Evolutionary conservation across 2,329 filamentous ascomycete genomes (phyloP).

Genomic region (Claviceps sp.): DNA sequence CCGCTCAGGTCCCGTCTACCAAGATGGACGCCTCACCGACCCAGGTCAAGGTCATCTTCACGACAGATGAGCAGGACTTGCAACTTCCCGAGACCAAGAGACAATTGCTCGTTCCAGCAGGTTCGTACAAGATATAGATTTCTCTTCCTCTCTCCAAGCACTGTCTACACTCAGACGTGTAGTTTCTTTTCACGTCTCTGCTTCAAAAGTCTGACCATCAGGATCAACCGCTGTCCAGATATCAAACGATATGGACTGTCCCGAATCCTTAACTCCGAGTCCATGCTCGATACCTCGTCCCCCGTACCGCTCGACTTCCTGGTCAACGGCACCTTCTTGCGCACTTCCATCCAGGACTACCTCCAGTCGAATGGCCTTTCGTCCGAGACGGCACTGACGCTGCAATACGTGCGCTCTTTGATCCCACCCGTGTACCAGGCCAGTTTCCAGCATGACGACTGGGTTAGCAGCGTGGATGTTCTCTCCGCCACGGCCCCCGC

Average conservation of each 20-base stretch:
- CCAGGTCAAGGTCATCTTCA: constrained; percentile 56
- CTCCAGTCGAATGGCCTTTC: constrained; percentile 76
- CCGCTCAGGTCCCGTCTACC: neutral
- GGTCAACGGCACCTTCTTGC: constrained; percentile 83
- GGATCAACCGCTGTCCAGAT: constrained; percentile 25
- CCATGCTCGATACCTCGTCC: constrained; percentile 50
- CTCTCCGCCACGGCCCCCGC: constrained; percentile 54
- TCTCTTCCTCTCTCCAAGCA: neutral
- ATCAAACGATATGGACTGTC: constrained; percentile 59
- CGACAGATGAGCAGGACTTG: constrained; percentile 47
- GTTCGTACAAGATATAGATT: constrained; percentile 19
- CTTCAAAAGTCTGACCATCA: too few relatives aligned
- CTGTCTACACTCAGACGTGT: neutral
- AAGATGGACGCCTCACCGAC: constrained; percentile 27
- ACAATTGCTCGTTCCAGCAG: constrained; percentile 48
- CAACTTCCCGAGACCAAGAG: constrained; percentile 48
- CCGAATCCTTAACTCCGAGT: constrained; percentile 57
- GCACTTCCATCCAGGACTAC: constrained; percentile 82
- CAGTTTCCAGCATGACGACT: constrained; percentile 94
- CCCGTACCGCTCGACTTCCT: constrained; percentile 87
- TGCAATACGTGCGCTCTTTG: constrained; percentile 88
- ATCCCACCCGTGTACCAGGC: constrained; percentile 81
- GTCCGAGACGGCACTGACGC: constrained; percentile 69
- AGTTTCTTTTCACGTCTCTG: neutral
- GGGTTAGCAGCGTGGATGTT: constrained; percentile 80